A percentile compares a stretch with the other conserved stretches of the same genome.
Evolutionary conservation across 2,329 filamentous ascomycete genomes (phyloP).

Genomic region (Cladosporium sp.): DNA sequence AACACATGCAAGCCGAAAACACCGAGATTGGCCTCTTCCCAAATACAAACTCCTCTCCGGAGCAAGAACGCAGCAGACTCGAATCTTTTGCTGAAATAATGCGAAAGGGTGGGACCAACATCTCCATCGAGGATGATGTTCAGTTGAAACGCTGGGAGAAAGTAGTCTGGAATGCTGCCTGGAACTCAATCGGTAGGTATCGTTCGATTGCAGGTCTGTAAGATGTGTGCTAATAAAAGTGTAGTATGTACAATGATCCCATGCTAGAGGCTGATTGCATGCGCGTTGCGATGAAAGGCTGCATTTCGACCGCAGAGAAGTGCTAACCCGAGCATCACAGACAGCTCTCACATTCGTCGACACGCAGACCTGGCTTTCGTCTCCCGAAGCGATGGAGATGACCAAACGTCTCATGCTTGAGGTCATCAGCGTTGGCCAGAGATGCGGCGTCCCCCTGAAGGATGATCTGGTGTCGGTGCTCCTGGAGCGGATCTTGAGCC

Average conservation of each 20-base stretch:
- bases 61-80: constrained; percentile 37
- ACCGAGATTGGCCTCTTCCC: constrained; percentile 53
- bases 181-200: constrained; percentile 48
- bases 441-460: constrained; percentile 36
- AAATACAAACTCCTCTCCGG: constrained; percentile 30
- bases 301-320: no score
- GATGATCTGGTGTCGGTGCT: constrained; percentile 37
- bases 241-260: not conserved
- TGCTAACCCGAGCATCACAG: not conserved
- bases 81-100: constrained; percentile 42
- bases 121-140: constrained; percentile 50
- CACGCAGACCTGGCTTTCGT: constrained; percentile 42
- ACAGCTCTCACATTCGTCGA: constrained; percentile 42
- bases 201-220: no score
- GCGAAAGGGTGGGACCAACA: constrained; percentile 40
- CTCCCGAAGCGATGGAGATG: constrained; percentile 35
- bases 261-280: not conserved
- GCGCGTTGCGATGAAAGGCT: no score
- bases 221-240: not conserved
- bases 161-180: constrained; percentile 57
- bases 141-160: constrained; percentile 59
- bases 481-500: constrained; percentile 35
- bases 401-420: constrained; percentile 41
- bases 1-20: constrained; percentile 51
- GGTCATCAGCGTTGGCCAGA: constrained; percentile 38